These are phyloP conservation scores for Aurifilum marmelostoma DNA, from an alignment of 2,329 filamentous ascomycete genomes.

Conservation along the genomic window DNA sequence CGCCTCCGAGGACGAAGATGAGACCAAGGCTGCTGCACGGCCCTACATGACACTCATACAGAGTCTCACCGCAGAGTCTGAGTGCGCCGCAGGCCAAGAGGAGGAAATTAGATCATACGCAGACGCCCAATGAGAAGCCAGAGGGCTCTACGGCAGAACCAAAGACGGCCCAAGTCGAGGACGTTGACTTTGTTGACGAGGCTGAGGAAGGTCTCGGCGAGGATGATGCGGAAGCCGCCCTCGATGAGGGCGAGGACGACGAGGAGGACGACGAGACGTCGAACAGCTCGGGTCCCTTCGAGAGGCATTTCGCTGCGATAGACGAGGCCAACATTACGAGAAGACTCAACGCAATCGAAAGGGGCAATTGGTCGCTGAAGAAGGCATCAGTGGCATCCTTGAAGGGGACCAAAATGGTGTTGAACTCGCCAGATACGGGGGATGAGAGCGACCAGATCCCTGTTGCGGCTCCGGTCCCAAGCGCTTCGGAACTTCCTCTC, in stretches of 20 bases:
- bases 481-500: conserved; percentile 58
- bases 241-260: conserved; percentile 41
- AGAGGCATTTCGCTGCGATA: conserved; percentile 74
- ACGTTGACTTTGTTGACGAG: conserved; percentile 50
- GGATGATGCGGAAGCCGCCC: conserved; percentile 32
- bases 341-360: conserved; percentile 55
- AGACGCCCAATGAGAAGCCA: conserved; percentile 31
- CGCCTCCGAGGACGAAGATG: conserved; percentile 47
- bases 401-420: conserved; percentile 52
- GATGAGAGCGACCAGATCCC: conserved; percentile 37
- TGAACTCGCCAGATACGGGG: conserved; percentile 50
- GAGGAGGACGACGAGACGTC: conserved; percentile 50
- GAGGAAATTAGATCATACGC: conserved; percentile 55
- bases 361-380: conserved; percentile 54
- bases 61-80: conserved; percentile 53
- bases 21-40: conserved; percentile 42
- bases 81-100: conserved; percentile 54
- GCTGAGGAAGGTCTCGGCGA: conserved; percentile 47
- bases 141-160: conserved; percentile 29
- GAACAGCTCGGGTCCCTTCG: conserved; percentile 69
- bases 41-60: conserved; percentile 64
- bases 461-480: conserved; percentile 42
- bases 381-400: conserved; percentile 47
- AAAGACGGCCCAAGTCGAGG: conserved; percentile 40
- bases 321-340: conserved; percentile 63